Conservation (phyloP, 2,329 filamentous ascomycete species). For the Aquanectria penicillioides region DNA sequence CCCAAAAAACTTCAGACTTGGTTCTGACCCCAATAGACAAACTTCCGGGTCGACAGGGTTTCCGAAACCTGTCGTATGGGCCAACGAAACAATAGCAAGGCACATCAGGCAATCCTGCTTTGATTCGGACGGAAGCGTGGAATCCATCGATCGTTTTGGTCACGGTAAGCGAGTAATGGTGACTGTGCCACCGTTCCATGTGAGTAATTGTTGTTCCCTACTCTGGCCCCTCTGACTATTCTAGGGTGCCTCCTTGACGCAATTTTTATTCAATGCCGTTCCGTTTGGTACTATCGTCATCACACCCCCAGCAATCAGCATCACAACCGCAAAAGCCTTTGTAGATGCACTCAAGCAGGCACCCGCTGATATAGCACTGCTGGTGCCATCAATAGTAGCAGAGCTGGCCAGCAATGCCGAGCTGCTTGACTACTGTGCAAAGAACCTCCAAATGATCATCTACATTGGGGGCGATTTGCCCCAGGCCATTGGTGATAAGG, state of each 20-base stretch:
- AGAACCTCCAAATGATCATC: neutral
- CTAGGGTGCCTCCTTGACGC: neutral
- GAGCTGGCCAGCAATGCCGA: neutral
- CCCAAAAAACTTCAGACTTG: neutral
- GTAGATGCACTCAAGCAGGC: neutral
- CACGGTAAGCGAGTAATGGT: neutral
- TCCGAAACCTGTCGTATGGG: neutral
- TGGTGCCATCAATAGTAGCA: neutral
- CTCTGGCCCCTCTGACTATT: neutral
- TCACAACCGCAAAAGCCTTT: neutral
- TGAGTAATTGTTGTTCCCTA: neutral
- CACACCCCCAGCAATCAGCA: neutral
- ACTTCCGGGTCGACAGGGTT: neutral
- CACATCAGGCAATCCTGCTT: neutral
- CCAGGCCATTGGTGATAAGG: neutral
- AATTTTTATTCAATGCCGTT: neutral
- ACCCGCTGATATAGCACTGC: neutral
- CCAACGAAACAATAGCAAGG: neutral
- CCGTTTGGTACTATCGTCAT: neutral
- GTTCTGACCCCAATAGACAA: neutral
- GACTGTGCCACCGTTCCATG: neutral
- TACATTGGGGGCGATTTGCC: neutral
- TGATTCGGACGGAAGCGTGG: neutral
- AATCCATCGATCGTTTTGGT: neutral
- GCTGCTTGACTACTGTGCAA: neutral